Evolutionary conservation across 345 rosid species (phyloP).

Genomic region (Populus deltoides): DNA sequence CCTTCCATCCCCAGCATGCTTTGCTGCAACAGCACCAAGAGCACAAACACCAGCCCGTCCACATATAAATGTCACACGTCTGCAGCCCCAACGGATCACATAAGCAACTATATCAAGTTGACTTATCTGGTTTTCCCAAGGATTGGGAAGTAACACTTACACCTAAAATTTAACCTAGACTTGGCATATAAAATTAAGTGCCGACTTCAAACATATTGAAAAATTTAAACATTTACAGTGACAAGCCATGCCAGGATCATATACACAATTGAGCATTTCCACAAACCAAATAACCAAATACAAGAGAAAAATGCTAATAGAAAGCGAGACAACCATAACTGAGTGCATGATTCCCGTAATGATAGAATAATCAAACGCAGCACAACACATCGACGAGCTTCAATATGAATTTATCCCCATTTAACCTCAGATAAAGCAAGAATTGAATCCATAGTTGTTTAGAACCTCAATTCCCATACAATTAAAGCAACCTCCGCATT

Average conservation of each 20-base stretch:
- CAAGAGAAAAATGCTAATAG: not conserved
- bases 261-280: not conserved
- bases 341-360: not conserved
- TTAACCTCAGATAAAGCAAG: not conserved
- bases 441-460: not conserved
- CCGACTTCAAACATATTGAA: not conserved
- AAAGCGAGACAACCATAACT: not conserved
- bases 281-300: not conserved
- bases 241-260: not conserved
- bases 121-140: not conserved
- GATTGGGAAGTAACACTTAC: not conserved
- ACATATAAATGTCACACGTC: conserved; percentile 59
- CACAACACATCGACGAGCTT: not conserved
- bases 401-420: not conserved
- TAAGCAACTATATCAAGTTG: not conserved
- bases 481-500: not conserved
- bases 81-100: conserved; percentile 4
- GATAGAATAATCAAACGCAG: not conserved
- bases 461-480: not conserved
- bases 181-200: not conserved
- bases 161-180: not conserved
- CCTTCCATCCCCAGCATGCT: conserved; percentile 49
- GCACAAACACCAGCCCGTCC: conserved; percentile 75
- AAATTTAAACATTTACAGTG: not conserved
- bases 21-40: conserved; percentile 66